These are phyloP conservation scores for Oxyria digyna DNA, from an alignment of 148 eudicot genomes.

Conservation along the genomic window DNA sequence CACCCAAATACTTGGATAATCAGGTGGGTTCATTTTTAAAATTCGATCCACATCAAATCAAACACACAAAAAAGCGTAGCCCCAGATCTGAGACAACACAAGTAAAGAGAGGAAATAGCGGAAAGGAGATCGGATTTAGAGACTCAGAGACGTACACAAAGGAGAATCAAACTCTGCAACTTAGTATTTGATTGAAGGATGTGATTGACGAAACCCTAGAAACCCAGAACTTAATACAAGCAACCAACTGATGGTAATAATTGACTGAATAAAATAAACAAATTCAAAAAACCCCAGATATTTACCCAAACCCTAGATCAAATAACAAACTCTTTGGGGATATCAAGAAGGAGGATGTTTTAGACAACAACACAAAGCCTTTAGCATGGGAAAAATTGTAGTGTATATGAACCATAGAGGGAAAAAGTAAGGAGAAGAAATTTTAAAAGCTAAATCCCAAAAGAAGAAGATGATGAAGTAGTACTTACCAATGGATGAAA, in stretches of 20 bases:
- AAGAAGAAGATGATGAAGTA: not conserved
- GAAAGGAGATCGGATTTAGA: conserved; percentile 4
- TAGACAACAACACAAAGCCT: no score
- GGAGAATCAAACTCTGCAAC: conserved; percentile 1
- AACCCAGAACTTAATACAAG: not conserved
- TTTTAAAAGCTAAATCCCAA: not conserved
- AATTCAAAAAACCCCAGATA: not conserved
- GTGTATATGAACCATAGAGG: not conserved
- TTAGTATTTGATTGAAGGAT: conserved; percentile 4
- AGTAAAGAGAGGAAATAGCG: not conserved
- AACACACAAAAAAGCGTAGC: not conserved
- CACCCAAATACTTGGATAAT: not conserved
- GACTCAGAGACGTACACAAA: not conserved
- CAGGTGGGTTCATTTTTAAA: not conserved
- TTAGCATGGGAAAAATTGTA: not conserved
- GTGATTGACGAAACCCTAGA: not conserved
- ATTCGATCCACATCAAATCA: conserved; percentile 5
- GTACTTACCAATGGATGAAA: not conserved
- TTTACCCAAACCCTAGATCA: not conserved
- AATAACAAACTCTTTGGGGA: not conserved
- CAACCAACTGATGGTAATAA: not conserved
- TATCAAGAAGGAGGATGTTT: not conserved
- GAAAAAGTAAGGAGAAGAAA: not conserved
- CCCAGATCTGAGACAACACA: conserved; percentile 3
- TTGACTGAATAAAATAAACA: not conserved